These are phyloP conservation scores for Penicillium silybi DNA, from an alignment of 495 filamentous ascomycete genomes.

Conservation along the genomic window DNA sequence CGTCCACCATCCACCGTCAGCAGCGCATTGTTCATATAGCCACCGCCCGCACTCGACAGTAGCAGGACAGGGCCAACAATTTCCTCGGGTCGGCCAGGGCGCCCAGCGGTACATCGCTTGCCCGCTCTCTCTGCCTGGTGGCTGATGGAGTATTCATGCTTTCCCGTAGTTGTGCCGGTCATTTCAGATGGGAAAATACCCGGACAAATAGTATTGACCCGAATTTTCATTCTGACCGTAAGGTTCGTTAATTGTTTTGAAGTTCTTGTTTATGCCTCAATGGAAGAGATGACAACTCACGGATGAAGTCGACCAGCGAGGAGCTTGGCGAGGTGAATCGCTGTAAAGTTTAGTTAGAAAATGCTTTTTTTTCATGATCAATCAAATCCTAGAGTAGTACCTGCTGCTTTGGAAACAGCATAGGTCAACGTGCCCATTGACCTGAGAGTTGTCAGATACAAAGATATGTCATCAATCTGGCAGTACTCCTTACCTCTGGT, in stretches of 20 bases:
- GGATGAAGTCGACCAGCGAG: constrained; percentile 17
- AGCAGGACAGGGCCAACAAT: constrained; percentile 6
- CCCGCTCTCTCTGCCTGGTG: constrained; percentile 8
- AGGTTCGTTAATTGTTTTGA: too few relatives aligned
- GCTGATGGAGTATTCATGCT: constrained; percentile 7
- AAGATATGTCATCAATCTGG: background rate
- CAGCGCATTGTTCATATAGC: constrained; percentile 10
- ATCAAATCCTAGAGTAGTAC: background rate
- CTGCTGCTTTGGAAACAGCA: constrained; percentile 12
- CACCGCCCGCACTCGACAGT: constrained; percentile 4
- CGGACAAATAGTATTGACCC: constrained; percentile 43
- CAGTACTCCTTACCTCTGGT: constrained; percentile 1
- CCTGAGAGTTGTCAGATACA: background rate
- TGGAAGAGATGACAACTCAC: constrained; percentile 1
- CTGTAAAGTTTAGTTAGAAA: background rate
- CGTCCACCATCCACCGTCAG: constrained; percentile 12
- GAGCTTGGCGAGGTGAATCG: constrained; percentile 16
- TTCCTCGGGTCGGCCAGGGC: constrained; percentile 5
- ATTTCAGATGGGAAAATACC: constrained; percentile 37
- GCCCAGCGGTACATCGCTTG: constrained; percentile 6
- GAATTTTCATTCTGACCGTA: constrained; percentile 36
- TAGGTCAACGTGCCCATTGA: constrained; percentile 15
- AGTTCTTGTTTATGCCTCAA: too few relatives aligned
- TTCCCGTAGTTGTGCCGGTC: constrained; percentile 5
- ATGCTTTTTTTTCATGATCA: too few relatives aligned